A percentile compares a stretch with the other conserved stretches of the same genome.
phyloP scores from a whole-genome alignment of 139 green algal species.

The Raphidocelis subcapitata region DNA sequence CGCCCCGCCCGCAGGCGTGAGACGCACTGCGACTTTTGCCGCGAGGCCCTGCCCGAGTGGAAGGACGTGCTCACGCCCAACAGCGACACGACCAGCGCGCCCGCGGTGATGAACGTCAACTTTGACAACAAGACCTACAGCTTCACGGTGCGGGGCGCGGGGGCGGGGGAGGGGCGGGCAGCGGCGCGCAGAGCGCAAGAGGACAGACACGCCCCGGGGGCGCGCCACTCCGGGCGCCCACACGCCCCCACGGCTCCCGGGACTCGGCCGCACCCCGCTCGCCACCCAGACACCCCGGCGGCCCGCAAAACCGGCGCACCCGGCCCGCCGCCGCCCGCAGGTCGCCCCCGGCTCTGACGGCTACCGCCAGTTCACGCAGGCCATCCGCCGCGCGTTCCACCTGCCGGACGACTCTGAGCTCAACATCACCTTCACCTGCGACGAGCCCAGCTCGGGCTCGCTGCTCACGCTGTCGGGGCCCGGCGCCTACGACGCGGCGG shows the following conservation, averaged over 20 bases:
- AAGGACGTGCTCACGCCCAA: constrained; percentile 65
- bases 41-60: constrained; percentile 76
- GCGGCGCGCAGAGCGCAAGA: too few species aligned
- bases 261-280: too few species aligned
- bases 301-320: too few species aligned
- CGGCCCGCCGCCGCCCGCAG: neutral
- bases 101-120: constrained; percentile 92
- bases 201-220: too few species aligned
- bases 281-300: too few species aligned
- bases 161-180: too few species aligned
- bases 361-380: constrained; percentile 80
- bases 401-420: constrained; percentile 83
- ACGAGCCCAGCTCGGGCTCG: constrained; percentile 74
- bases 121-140: constrained; percentile 80
- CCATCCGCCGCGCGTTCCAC: constrained; percentile 77
- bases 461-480: constrained; percentile 84
- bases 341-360: constrained; percentile 43
- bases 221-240: too few species aligned
- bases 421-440: constrained; percentile 94
- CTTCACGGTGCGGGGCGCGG: constrained; percentile 42
- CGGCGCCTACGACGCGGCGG: constrained; percentile 86
- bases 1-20: constrained; percentile 59
- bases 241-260: too few species aligned
- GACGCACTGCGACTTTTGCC: constrained; percentile 87
- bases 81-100: constrained; percentile 43